Evolutionary conservation across 179 eudicot species (phyloP), one percentile per base, ranked within the genome.

Genomic region (Heliamphora pulchella): DNA sequence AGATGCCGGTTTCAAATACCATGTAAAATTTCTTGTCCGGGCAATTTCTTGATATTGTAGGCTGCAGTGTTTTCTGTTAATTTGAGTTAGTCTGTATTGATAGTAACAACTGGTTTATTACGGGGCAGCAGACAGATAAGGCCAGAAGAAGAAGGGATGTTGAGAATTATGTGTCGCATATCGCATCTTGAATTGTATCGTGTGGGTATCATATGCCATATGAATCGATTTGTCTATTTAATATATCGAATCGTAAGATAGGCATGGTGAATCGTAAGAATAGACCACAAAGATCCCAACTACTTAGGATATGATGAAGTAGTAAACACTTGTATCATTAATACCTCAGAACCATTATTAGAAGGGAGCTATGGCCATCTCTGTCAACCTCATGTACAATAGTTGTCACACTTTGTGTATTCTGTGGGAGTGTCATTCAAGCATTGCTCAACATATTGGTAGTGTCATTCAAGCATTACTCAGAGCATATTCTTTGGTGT

Each of bases 1-100:
- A 78, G 47, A 72, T 83, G 78, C 87, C 88, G 70, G 76, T 80
- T 75, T 80, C 90, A 58, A 85, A 85, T 85, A 83, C 85, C 78
- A 86, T 87, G 94, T 89, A 89, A 80, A 82, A 67, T 50, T 87
- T 70, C 47, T 74, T 55, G 20, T 14, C 48, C 1, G 47, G 13
- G 8, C 2, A 53, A 53, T 20, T 55, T 74, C 9, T 58, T 58
- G 51, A 53, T 75, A 5, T 57, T 58, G 63, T 55, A 9, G 4
- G n/a, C 50, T 11, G 6, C 39, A 9, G 14, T 1, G 0, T 43
- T 53, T 41, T 7, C 13, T 39, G 20, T 68, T 55, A 78, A n/a
- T 78, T 79, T 70, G 2, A 6, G 46, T 58, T 54, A 43, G 11
- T 63, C 50, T 54, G 46, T 71, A 18, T 17, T 13, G 7, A 15